Evolutionary conservation across 805 yeast species (phyloP).

Genomic region (Candida anglica): DNA sequence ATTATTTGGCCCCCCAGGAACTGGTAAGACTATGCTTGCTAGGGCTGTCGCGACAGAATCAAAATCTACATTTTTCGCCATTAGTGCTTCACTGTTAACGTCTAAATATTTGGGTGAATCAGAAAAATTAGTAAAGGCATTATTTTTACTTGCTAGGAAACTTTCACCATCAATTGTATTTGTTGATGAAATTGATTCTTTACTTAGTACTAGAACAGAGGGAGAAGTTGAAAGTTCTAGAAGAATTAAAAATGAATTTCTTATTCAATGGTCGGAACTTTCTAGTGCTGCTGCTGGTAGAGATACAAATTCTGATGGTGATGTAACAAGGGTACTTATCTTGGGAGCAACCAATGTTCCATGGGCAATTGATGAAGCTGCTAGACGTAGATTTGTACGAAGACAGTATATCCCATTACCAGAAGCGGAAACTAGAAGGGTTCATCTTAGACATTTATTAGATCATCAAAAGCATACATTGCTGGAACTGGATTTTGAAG

Average conservation of each 20-base stretch:
- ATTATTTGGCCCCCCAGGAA: slow-evolving; percentile 77
- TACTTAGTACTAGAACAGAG: slow-evolving; percentile 70
- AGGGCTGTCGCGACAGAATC: slow-evolving; percentile 96
- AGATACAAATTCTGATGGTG: slow-evolving; percentile 45
- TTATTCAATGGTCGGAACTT: slow-evolving; percentile 92
- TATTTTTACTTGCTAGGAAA: slow-evolving; percentile 78
- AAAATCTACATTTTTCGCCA: slow-evolving; percentile 85
- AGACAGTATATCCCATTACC: slow-evolving; percentile 94
- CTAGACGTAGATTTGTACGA: slow-evolving; percentile 86
- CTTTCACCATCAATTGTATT: slow-evolving; percentile 91
- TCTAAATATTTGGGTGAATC: slow-evolving; percentile 89
- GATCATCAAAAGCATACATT: slow-evolving; percentile 70
- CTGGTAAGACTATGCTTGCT: slow-evolving; percentile 97
- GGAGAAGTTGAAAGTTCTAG: slow-evolving; percentile 87
- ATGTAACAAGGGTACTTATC: slow-evolving; percentile 66
- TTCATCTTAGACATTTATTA: slow-evolving; percentile 66
- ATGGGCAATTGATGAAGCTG: slow-evolving; percentile 97
- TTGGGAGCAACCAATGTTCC: slow-evolving; percentile 95
- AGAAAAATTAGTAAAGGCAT: slow-evolving; percentile 86
- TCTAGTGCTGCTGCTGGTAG: slow-evolving; percentile 80
- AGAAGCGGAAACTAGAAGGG: slow-evolving; percentile 73
- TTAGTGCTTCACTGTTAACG: slow-evolving; percentile 84
- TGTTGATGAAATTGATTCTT: slow-evolving; percentile 93
- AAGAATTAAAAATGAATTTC: slow-evolving; percentile 86
- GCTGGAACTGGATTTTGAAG: slow-evolving; percentile 56